These are phyloP conservation scores for Gossypium bickii DNA, from an alignment of 345 rosid species.

Conservation along the genomic window DNA sequence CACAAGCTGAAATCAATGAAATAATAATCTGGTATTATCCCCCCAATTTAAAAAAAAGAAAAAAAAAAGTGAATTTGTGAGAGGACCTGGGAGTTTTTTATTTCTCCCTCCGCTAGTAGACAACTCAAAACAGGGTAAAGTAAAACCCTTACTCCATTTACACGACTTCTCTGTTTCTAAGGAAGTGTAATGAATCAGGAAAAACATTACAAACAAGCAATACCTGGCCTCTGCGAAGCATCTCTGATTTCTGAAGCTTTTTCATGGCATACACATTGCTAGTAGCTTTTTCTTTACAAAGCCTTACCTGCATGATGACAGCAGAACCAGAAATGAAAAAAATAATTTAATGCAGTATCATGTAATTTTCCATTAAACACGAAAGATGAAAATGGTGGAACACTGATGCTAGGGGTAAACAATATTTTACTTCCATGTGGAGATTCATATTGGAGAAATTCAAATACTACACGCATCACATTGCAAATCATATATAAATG, in stretches of 20 bases:
- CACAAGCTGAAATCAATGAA: background rate
- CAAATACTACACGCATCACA: background rate
- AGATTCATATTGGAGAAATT: conserved; percentile 7
- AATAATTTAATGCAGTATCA: background rate
- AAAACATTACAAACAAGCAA: background rate
- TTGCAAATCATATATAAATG: background rate
- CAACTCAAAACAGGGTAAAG: background rate
- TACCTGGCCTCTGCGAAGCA: conserved; percentile 98
- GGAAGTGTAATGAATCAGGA: background rate
- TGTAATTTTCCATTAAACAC: background rate
- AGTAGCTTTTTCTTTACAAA: conserved; percentile 43
- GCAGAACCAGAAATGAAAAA: conserved; percentile 10
- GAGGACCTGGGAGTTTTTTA: background rate
- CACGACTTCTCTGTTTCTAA: background rate
- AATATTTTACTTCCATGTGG: background rate
- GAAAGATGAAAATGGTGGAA: background rate
- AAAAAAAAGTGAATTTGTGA: background rate
- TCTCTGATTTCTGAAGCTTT: conserved; percentile 92
- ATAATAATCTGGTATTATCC: background rate
- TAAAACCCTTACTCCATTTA: background rate
- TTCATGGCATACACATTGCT: conserved; percentile 90
- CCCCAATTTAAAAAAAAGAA: background rate
- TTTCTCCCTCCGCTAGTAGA: background rate
- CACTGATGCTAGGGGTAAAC: background rate
- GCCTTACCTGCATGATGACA: conserved; percentile 39